These are phyloP conservation scores for Nitzschia putrida DNA, from an alignment of 108 stramenopile genomes.

Conservation along the genomic window DNA sequence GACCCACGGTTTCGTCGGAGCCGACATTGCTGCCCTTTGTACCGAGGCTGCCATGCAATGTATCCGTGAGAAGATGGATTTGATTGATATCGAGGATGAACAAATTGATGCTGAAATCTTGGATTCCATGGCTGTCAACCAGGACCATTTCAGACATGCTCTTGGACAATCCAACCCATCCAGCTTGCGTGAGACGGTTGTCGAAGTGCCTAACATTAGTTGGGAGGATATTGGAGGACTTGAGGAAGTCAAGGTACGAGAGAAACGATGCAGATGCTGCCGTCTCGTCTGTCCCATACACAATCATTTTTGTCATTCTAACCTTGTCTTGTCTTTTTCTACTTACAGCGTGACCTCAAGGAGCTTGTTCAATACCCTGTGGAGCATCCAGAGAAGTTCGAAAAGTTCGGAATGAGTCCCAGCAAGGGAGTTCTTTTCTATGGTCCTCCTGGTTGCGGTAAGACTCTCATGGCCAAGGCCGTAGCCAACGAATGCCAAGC, in stretches of 20 bases:
- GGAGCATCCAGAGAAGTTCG: conserved; percentile 99
- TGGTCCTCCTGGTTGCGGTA: conserved; percentile 99
- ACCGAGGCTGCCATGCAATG: conserved; percentile 99
- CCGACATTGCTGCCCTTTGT: conserved; percentile 99
- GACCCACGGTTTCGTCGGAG: conserved; percentile 99
- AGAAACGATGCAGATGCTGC: too few species aligned
- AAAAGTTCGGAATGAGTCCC: conserved; percentile 99
- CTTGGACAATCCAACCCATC: conserved; percentile 96
- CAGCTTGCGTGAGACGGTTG: conserved; percentile 97
- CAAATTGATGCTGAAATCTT: conserved; percentile 99
- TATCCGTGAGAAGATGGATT: conserved; percentile 99
- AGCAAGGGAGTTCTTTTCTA: conserved; percentile 99
- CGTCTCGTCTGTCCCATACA: too few species aligned
- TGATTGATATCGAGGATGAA: conserved; percentile 99
- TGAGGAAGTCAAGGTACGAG: conserved; percentile 93
- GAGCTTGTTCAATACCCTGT: conserved; percentile 99
- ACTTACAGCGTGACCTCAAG: conserved; percentile 93
- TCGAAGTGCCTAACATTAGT: conserved; percentile 97
- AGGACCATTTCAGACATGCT: conserved; percentile 99
- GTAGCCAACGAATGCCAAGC: conserved; percentile 99
- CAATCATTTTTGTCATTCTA: too few species aligned
- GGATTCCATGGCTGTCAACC: conserved; percentile 97
- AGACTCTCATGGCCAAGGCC: conserved; percentile 99
- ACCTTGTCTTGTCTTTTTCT: not conserved
- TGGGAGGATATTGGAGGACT: conserved; percentile 99